These are phyloP conservation scores for Trifolium dubium DNA, from an alignment of 306 rosid species.

Conservation along the genomic window DNA sequence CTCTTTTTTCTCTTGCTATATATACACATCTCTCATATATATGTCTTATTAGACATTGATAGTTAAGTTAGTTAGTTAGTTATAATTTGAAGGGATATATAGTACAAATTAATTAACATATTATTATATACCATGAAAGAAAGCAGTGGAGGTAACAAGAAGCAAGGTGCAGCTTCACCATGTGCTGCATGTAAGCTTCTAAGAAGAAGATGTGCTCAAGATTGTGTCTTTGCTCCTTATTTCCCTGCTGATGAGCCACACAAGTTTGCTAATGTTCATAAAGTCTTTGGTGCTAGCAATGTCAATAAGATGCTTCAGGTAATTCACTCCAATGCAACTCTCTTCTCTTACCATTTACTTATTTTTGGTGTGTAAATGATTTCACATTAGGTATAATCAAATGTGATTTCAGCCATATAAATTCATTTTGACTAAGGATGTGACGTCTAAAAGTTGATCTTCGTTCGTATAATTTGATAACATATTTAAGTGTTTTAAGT, in stretches of 20 bases:
- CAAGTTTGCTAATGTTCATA: constrained; percentile 82
- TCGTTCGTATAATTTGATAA: too few relatives aligned
- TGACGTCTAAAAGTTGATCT: too few relatives aligned
- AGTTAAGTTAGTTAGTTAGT: constrained; percentile 11
- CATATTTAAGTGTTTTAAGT: too few relatives aligned
- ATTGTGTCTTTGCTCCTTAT: constrained; percentile 86
- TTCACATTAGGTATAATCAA: too few relatives aligned
- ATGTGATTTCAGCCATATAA: too few relatives aligned
- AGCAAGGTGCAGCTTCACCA: constrained; percentile 72
- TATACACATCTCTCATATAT: neutral
- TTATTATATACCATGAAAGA: constrained; percentile 43
- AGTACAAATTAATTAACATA: neutral
- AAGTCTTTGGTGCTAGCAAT: constrained; percentile 88
- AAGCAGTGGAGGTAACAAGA: constrained; percentile 40
- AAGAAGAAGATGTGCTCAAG: constrained; percentile 70
- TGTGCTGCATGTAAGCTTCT: constrained; percentile 92
- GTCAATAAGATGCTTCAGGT: constrained; percentile 94
- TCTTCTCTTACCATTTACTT: too few relatives aligned
- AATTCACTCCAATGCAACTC: neutral
- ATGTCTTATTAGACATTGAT: constrained; percentile 22
- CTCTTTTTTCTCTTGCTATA: neutral
- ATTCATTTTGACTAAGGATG: too few relatives aligned
- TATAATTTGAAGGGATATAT: constrained; percentile 9
- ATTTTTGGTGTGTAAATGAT: too few relatives aligned
- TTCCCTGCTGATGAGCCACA: constrained; percentile 82